Evolutionary conservation across 2,329 filamentous ascomycete genomes (phyloP).

Genomic region (Penicillium sp.): DNA sequence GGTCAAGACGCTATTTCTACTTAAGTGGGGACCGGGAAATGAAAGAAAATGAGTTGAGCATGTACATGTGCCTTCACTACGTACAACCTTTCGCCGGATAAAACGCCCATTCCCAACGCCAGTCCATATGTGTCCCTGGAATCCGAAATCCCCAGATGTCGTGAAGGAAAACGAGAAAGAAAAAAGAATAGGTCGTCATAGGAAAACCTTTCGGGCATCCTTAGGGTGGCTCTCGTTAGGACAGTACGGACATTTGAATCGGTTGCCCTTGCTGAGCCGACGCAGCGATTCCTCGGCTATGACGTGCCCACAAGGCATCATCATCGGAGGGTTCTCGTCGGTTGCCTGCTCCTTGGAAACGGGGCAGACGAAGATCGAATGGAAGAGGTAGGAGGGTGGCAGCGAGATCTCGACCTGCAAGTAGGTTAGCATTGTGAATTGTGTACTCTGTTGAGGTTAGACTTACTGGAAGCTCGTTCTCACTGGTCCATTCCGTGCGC

Average conservation of each 20-base stretch:
- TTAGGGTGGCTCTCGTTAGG: constrained; percentile 75
- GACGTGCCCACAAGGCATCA: constrained; percentile 93
- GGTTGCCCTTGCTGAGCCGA: constrained; percentile 71
- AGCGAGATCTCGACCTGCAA: constrained; percentile 62
- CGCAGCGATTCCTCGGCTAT: constrained; percentile 81
- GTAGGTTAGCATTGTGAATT: constrained; percentile 1
- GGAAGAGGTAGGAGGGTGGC: constrained; percentile 69
- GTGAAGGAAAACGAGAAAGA: neutral
- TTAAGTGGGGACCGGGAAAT: constrained; percentile 15
- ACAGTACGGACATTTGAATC: constrained; percentile 97
- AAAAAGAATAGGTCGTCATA: constrained; percentile 45
- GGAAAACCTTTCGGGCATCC: constrained; percentile 71
- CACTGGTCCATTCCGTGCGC: constrained; percentile 90
- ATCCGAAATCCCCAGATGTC: neutral
- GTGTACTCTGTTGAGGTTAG: constrained; percentile 52
- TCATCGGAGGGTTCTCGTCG: constrained; percentile 90
- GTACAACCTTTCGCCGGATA: neutral
- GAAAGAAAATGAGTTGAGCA: neutral
- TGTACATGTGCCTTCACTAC: neutral
- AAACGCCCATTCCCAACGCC: neutral
- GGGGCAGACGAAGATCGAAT: constrained; percentile 96
- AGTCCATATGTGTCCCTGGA: neutral
- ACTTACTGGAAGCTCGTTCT: constrained; percentile 82
- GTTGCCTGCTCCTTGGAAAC: constrained; percentile 96
- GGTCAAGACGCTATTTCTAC: neutral